These are phyloP conservation scores for Chlorella sorokiniana DNA, from an alignment of 139 green algal species.

Conservation along the genomic window DNA sequence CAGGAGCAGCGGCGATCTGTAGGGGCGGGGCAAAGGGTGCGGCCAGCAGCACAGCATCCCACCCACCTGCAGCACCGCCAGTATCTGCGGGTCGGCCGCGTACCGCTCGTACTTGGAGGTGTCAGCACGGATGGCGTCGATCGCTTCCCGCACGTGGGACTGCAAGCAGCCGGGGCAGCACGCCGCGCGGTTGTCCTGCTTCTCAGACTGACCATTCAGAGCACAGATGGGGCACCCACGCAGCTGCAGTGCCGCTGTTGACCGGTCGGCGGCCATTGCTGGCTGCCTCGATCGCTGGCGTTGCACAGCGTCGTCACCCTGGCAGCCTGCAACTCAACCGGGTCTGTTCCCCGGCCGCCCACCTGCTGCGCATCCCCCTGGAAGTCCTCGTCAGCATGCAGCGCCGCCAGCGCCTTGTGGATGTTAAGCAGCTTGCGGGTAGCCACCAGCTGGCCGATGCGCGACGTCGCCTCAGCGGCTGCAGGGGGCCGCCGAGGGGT, in stretches of 20 bases:
- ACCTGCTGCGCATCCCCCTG: constrained; percentile 48
- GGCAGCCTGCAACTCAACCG: too few relatives aligned
- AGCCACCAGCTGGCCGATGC: constrained; percentile 15
- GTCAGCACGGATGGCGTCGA: constrained; percentile 33
- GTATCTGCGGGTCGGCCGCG: constrained; percentile 16
- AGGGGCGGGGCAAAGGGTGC: too few relatives aligned
- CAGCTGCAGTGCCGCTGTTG: too few relatives aligned
- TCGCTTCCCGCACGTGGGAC: not conserved
- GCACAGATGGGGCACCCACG: too few relatives aligned
- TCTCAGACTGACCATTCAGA: not conserved
- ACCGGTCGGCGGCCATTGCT: too few relatives aligned
- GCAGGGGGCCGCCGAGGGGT: too few relatives aligned
- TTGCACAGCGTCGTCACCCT: too few relatives aligned
- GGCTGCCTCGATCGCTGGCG: too few relatives aligned
- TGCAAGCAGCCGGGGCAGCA: not conserved
- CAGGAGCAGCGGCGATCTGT: not conserved
- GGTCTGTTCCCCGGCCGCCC: too few relatives aligned
- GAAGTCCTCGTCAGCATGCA: constrained; percentile 62
- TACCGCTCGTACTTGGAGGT: constrained; percentile 11
- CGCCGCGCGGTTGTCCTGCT: not conserved
- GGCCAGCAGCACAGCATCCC: too few relatives aligned
- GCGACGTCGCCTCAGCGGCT: constrained; percentile 11
- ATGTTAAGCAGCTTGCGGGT: constrained; percentile 35
- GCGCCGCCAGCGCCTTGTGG: constrained; percentile 42
- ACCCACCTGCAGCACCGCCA: constrained; percentile 32